These are phyloP conservation scores for Pyrrhoderma lamaoense DNA, from an alignment of 1,284 basidiomycete species.

Conservation along the genomic window DNA sequence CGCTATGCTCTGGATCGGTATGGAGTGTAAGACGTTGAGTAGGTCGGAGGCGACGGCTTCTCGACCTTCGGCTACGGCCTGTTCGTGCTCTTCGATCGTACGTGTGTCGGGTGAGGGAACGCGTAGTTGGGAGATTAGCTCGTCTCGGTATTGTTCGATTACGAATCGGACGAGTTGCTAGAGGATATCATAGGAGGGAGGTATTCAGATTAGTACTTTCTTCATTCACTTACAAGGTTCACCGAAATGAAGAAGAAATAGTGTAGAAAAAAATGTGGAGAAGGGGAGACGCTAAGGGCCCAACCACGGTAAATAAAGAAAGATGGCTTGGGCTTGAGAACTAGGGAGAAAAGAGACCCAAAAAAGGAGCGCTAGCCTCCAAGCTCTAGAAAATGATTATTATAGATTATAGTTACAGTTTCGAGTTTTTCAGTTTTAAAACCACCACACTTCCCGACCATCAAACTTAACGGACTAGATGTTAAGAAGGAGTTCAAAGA, in stretches of 20 bases:
- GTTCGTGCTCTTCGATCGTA: constrained; percentile 33
- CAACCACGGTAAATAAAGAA: neutral
- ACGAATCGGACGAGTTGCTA: constrained; percentile 88
- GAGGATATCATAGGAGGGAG: neutral
- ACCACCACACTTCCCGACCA: no score
- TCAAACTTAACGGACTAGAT: no score
- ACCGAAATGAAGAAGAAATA: neutral
- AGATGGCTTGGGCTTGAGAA: no score
- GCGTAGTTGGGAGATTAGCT: constrained; percentile 61
- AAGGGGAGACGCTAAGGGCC: neutral
- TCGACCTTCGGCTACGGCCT: constrained; percentile 58
- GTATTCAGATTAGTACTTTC: neutral
- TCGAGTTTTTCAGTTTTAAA: no score
- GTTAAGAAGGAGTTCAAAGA: no score
- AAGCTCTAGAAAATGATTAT: no score
- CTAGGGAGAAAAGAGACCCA: no score
- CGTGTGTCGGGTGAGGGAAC: constrained; percentile 44
- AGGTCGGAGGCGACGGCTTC: constrained; percentile 75
- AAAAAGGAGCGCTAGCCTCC: no score
- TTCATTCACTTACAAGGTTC: no score
- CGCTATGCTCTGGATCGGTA: constrained; percentile 85
- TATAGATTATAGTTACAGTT: no score
- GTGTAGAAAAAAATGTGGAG: neutral
- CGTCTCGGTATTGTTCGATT: constrained; percentile 82
- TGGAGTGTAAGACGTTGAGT: constrained; percentile 77